phyloP scores from a whole-genome alignment of 2,329 filamentous ascomycete species.

The Fusarium kyushuense region DNA sequence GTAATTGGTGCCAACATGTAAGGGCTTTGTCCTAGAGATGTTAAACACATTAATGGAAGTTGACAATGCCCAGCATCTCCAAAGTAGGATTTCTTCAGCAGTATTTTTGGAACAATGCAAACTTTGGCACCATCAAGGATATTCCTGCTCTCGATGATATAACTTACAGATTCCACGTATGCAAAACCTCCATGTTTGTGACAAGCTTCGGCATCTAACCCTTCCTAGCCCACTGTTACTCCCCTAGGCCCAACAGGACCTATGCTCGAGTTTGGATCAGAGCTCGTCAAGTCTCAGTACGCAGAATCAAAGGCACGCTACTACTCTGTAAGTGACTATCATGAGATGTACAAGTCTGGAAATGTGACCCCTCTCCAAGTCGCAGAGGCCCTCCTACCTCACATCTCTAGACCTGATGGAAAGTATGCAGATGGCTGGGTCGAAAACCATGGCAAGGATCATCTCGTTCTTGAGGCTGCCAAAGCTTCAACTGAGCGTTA shows the following conservation, averaged over 20 bases:
- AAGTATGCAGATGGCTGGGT: constrained; percentile 80
- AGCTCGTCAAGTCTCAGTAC: constrained; percentile 57
- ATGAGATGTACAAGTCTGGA: constrained; percentile 77
- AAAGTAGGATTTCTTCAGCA: constrained; percentile 71
- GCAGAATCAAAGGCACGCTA: constrained; percentile 64
- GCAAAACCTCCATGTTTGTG: constrained; percentile 20
- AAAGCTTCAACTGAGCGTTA: constrained; percentile 80
- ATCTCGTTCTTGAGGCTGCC: constrained; percentile 75
- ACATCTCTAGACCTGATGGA: constrained; percentile 69
- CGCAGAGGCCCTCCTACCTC: constrained; percentile 74
- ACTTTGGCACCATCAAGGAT: constrained; percentile 62
- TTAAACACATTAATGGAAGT: constrained; percentile 4
- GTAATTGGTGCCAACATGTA: constrained; percentile 72
- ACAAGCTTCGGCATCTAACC: constrained; percentile 8
- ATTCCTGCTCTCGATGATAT: constrained; percentile 61
- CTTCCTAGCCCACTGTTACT: constrained; percentile 66
- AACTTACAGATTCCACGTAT: constrained; percentile 62
- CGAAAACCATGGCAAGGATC: constrained; percentile 68
- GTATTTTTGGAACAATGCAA: constrained; percentile 77
- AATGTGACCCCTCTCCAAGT: constrained; percentile 79
- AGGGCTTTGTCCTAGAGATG: constrained; percentile 37
- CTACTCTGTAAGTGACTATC: constrained; percentile 81
- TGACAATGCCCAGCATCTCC: constrained; percentile 62
- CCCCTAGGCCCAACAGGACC: constrained; percentile 57
- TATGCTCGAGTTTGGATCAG: constrained; percentile 57